Base-by-base conservation (phyloP, 2,329 filamentous ascomycete genomes). In the Eutypella sp. region DNA sequence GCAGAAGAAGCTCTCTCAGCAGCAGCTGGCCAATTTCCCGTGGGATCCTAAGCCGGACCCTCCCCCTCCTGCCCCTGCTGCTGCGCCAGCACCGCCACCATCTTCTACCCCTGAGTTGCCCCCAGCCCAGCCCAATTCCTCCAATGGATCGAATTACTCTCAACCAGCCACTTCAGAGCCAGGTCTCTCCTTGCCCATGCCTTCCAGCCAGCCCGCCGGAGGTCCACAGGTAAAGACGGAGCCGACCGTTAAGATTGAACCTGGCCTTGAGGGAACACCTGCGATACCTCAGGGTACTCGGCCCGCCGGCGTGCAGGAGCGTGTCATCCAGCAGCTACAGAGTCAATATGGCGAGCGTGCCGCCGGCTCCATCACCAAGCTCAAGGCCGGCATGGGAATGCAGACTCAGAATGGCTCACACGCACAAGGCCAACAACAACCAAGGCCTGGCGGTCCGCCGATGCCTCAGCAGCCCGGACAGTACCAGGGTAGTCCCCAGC, bases 1-100 rank as follows among this genome's bases (percentile, higher is more conserved):
- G 93, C 91, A 97, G 74, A 78, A 84, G 59, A 96, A 95, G 69
- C 78, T 99, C 29, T 87, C 91, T 1, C 82, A 83, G 56, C 82
- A 95, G 54, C 82, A 86, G 55, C 85, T 97, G 50, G 93, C 93
- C 48, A 75, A 81, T 47, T 96, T 97, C 65, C 92, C 93, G 10
- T 99, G 93, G 93, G 93, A 99, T 63, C 92, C 93, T 37, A 84
- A 87, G 62, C 85, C 86, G 41, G 84, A 87, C 43, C 78, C 80
- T 64, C 52, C n/a, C n/a, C n/a, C 70, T 59, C 60, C 74, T 57
- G 59, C 66, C 47, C 62, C 70, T 46, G 66, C 67, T 54, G 62
- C 59, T 42, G 67, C 63, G 47, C 60, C 65, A 58, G 56, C 65
- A 53, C 51, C 51, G 36, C 47, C 47, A 36, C 50, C 55, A 8